Percentiles rank a stretch among this genome's conserved stretches.
Evolutionary conservation across 495 filamentous ascomycete genomes (phyloP).

Genomic region (Cryomyces minteri): DNA sequence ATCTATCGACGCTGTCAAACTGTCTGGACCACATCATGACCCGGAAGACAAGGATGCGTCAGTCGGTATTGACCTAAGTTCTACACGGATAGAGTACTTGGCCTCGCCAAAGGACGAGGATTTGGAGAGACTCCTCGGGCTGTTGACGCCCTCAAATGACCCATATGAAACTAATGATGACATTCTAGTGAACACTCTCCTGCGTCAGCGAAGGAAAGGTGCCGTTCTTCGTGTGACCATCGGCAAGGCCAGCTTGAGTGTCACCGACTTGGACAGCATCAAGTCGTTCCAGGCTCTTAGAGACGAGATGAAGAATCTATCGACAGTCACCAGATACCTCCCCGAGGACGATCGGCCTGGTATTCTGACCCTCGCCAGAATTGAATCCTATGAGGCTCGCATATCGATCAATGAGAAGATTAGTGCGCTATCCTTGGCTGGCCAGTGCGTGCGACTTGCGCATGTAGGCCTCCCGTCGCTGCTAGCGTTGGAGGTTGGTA

Average conservation of each 20-base stretch:
- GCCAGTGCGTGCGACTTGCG: constrained; percentile 39
- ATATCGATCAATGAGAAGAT: constrained; percentile 31
- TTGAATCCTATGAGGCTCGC: constrained; percentile 20
- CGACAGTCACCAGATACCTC: constrained; percentile 82
- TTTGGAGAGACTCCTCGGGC: constrained; percentile 58
- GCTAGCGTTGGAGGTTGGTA: constrained; percentile 51
- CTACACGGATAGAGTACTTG: constrained; percentile 58
- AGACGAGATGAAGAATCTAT: constrained; percentile 61
- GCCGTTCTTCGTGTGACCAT: constrained; percentile 59
- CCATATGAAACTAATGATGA: constrained; percentile 87
- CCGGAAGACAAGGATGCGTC: constrained; percentile 31
- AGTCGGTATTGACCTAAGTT: constrained; percentile 33
- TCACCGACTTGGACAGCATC: constrained; percentile 41
- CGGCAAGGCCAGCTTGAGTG: constrained; percentile 34
- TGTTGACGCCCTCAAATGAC: constrained; percentile 82
- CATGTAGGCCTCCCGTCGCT: constrained; percentile 75
- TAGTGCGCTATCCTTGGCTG: neutral
- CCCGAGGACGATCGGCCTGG: constrained; percentile 93
- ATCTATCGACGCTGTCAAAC: constrained; percentile 52
- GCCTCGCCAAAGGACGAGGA: constrained; percentile 58
- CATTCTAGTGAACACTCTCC: constrained; percentile 80
- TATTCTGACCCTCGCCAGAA: constrained; percentile 50
- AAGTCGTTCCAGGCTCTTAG: constrained; percentile 45
- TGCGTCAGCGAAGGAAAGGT: constrained; percentile 80
- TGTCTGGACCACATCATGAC: constrained; percentile 46